These are phyloP conservation scores for Solanum hybrid DNA, from an alignment of 305 asterid species.

Conservation along the genomic window DNA sequence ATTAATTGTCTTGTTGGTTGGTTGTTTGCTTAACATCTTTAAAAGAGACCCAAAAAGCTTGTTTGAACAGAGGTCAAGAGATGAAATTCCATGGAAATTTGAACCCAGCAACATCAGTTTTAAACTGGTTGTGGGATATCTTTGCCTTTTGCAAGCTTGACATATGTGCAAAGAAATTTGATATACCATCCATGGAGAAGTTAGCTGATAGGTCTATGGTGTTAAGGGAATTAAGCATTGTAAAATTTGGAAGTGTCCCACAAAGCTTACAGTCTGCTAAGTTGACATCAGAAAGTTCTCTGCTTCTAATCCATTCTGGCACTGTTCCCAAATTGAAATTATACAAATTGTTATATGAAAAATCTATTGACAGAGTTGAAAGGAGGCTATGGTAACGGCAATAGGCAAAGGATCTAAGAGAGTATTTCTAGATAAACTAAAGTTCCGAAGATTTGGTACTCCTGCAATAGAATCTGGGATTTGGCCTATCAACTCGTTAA, in stretches of 20 bases:
- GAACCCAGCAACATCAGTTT: conserved; percentile 45
- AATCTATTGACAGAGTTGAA: conserved; percentile 53
- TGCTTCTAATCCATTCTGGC: conserved; percentile 57
- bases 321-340: conserved; percentile 36
- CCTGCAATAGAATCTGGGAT: conserved; percentile 57
- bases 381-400: conserved; percentile 38
- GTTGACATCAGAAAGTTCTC: conserved; percentile 51
- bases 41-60: conserved; percentile 50
- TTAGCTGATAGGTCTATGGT: conserved; percentile 67
- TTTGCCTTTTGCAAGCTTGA: conserved; percentile 40
- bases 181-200: conserved; percentile 48
- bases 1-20: conserved; percentile 40
- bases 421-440: conserved; percentile 55
- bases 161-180: conserved; percentile 42
- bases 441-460: conserved; percentile 53
- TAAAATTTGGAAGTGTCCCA: conserved; percentile 61
- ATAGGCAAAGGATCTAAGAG: conserved; percentile 51
- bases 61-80: conserved; percentile 58
- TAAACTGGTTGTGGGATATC: conserved; percentile 51
- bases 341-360: conserved; percentile 42
- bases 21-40: conserved; percentile 21
- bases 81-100: conserved; percentile 53
- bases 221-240: conserved; percentile 45
- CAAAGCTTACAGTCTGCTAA: conserved; percentile 60
- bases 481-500: conserved; percentile 54